phyloP scores from a whole-genome alignment of 257 asterid species.

The Solanum peruvianum region DNA sequence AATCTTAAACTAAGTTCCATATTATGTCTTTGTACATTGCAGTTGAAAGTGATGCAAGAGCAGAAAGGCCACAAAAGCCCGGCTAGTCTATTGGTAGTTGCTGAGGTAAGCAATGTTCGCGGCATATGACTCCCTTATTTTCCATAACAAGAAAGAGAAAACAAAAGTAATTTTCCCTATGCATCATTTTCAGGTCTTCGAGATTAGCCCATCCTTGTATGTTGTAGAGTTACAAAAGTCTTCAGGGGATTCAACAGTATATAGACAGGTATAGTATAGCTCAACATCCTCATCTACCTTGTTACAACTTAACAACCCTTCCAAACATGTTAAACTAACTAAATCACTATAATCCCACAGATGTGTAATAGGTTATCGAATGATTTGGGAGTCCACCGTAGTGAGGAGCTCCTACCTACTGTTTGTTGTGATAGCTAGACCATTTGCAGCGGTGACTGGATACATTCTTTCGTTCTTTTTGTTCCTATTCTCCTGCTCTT shows the following conservation, averaged over 20 bases:
- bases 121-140: not conserved
- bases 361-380: constrained; percentile 62
- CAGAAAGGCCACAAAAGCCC: constrained; percentile 37
- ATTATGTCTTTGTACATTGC: constrained; percentile 3
- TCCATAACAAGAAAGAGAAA: not conserved
- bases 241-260: constrained; percentile 51
- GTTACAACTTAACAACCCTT: not conserved
- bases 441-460: not conserved
- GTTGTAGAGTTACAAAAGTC: constrained; percentile 78
- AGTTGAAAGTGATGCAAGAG: constrained; percentile 64
- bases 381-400: constrained; percentile 66
- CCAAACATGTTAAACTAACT: not conserved
- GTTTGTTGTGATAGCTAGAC: not conserved
- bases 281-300: not conserved
- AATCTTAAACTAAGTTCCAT: not conserved
- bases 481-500: not conserved
- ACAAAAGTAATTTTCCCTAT: not conserved
- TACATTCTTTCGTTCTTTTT: not conserved
- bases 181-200: constrained; percentile 54
- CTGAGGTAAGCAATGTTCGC: constrained; percentile 49
- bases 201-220: constrained; percentile 68
- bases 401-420: constrained; percentile 25
- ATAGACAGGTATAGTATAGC: constrained; percentile 69
- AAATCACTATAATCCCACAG: constrained; percentile 25
- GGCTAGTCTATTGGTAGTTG: constrained; percentile 50